Conservation (phyloP, 2,329 filamentous ascomycete species). For the Diplodia sapinea region DNA sequence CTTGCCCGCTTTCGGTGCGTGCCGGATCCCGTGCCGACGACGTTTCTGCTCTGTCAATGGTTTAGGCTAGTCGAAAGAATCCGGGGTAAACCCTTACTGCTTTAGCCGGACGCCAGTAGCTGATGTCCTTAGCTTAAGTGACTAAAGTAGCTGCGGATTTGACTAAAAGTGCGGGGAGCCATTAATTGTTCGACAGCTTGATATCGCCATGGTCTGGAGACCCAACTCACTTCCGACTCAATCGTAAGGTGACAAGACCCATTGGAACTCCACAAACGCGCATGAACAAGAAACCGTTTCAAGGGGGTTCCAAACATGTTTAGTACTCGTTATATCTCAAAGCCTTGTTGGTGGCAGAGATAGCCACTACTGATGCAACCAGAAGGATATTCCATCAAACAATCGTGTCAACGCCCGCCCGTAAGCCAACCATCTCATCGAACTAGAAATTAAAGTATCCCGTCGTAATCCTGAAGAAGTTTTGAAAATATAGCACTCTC, state of each 20-base stretch:
- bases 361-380: neutral
- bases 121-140: neutral
- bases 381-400: slow-evolving; percentile 7
- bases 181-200: neutral
- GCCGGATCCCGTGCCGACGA: neutral
- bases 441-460: neutral
- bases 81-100: neutral
- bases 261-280: neutral
- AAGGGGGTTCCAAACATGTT: neutral
- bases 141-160: neutral
- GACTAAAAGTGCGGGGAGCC: neutral
- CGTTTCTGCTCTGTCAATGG: neutral
- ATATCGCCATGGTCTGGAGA: neutral
- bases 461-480: neutral
- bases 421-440: neutral
- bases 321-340: neutral
- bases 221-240: neutral
- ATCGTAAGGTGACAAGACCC: neutral
- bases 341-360: neutral
- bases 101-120: slow-evolving; percentile 7
- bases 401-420: neutral
- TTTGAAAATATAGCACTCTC: neutral
- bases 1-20: neutral
- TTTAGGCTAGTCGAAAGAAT: slow-evolving; percentile 10
- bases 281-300: neutral